Base-by-base conservation (phyloP, 208 protist genomes). In the Eutreptiella sp. region DNA sequence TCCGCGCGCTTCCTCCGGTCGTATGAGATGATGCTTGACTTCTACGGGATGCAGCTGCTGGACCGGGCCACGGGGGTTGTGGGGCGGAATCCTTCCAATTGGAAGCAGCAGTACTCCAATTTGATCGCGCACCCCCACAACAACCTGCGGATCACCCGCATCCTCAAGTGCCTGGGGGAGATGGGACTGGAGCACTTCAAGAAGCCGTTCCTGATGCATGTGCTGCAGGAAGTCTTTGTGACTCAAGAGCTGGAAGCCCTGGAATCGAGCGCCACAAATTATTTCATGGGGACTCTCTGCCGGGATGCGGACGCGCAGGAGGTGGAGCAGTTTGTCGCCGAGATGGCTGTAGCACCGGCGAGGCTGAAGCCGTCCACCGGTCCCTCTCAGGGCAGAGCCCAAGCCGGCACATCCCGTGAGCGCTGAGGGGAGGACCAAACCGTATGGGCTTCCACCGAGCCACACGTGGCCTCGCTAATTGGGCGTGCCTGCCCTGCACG, bases 81-180 rank as follows among this genome's bases (percentile, higher is more conserved):
- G 3, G 35, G 3, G 5, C 1, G 46, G 14, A 63, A 54, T 21
- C 38, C 27, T 16, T 14, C 31, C 42, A 57, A 38, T 31, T 35
- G 29, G 69, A 66, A 19, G 5, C 7, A 5, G 23, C 46, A 68
- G 29, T 80, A 84, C 66, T 36, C 43, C 11, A 81, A 87, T 32
- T 65, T 83, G 7, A 55, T 61, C 14, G 26, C 21, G 11, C 59
- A 39, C 47, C 46, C 46, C 0, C 84, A 88, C 67, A 86, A 86
- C 53, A 75, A 71, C 50, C 63, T 86, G 29, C 73, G 80, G 53
- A 84, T 88, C 39, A 81, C 72, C 24, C 72, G 74, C 60, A 84
- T 88, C 38, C 60, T 83, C 9, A 79, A 85, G 52, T 80, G 75
- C 38, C 65, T 85, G 11, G 82, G 80, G 0, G 72, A 88, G 66